phyloP scores from a whole-genome alignment of 768 basidiomycete species.

The Tricholoma saponaceum region DNA sequence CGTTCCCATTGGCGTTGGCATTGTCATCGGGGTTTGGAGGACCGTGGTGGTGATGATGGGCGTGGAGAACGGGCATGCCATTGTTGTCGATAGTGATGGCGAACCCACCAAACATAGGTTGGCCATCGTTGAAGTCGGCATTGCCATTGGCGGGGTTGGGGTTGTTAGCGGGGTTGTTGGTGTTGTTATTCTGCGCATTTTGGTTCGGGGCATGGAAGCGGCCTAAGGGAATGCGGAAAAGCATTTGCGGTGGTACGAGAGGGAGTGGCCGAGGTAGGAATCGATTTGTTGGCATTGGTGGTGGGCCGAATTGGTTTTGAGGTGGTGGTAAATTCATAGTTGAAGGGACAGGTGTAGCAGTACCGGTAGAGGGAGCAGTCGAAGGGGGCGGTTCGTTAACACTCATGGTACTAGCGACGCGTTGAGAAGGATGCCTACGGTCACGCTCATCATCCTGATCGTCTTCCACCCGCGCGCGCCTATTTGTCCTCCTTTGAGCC shows the following conservation, averaged over 20 bases:
- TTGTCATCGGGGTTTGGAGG: neutral
- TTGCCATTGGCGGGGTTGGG: conserved; percentile 1
- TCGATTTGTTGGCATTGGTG: neutral
- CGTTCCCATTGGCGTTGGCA: neutral
- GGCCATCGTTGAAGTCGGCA: neutral
- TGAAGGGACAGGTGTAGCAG: conserved; percentile 4
- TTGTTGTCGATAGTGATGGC: conserved; percentile 18
- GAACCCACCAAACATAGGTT: conserved; percentile 14
- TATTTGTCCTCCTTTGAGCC: conserved; percentile 19
- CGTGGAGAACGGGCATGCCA: conserved; percentile 11
- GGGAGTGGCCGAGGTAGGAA: conserved; percentile 1
- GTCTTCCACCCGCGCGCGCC: conserved; percentile 58
- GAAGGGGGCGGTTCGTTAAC: conserved; percentile 12
- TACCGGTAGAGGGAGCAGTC: conserved; percentile 16
- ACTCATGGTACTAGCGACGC: conserved; percentile 26
- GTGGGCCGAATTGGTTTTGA: neutral
- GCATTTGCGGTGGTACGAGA: neutral
- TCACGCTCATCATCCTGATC: conserved; percentile 60
- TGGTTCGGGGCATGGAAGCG: neutral
- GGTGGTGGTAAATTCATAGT: neutral
- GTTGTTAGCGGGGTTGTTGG: neutral
- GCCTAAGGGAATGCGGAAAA: conserved; percentile 3
- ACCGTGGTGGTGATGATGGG: neutral
- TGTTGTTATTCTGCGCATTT: neutral
- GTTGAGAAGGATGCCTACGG: conserved; percentile 61